Evolutionary conservation across 495 filamentous ascomycete genomes (phyloP).

Genomic region (Neurospora sublineolata): DNA sequence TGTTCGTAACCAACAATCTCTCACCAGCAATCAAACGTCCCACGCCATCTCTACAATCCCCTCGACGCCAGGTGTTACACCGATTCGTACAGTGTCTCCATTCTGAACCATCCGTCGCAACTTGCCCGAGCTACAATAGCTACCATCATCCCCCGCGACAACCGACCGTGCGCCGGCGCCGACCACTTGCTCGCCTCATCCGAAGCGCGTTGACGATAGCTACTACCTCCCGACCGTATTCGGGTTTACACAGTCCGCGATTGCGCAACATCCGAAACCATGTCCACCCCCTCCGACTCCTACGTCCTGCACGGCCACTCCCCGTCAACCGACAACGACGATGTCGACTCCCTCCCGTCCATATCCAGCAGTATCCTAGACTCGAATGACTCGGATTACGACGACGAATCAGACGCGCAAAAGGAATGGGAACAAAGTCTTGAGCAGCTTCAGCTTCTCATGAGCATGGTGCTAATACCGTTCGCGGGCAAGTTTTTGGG

Average conservation of each 20-base stretch:
- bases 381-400: constrained; percentile 30
- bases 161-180: background rate
- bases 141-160: background rate
- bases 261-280: constrained; percentile 3
- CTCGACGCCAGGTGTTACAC: background rate
- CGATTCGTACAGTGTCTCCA: background rate
- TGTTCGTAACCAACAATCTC: background rate
- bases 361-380: constrained; percentile 50
- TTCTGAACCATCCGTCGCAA: background rate
- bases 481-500: constrained; percentile 90
- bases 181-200: background rate
- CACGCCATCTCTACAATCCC: background rate
- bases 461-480: constrained; percentile 88
- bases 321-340: constrained; percentile 39
- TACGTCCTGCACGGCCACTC: constrained; percentile 31
- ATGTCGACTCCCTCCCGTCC: constrained; percentile 71
- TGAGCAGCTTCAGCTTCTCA: constrained; percentile 80
- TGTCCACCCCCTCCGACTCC: constrained; percentile 26
- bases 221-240: background rate
- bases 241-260: too few species aligned
- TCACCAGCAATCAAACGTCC: background rate
- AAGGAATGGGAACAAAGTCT: constrained; percentile 86
- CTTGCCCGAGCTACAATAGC: background rate
- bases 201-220: background rate
- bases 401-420: constrained; percentile 68